phyloP scores from a whole-genome alignment of 768 basidiomycete genomes.

The Podaxis sp. region DNA sequence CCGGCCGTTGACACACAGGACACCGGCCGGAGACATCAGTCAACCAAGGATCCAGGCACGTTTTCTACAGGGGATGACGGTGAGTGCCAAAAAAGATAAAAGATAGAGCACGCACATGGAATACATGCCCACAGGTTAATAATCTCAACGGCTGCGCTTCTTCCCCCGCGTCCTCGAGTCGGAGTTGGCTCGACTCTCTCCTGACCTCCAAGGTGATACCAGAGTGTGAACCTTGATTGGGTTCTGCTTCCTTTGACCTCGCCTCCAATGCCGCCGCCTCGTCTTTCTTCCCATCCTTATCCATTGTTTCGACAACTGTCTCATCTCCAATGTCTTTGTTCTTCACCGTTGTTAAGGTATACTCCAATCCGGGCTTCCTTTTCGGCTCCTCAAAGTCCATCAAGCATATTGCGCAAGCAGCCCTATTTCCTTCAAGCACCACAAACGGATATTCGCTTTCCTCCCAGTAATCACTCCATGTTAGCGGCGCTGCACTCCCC shows the following conservation, averaged over 20 bases:
- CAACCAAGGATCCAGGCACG: conserved; percentile 88
- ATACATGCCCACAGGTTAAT: conserved; percentile 80
- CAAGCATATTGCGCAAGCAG: conserved; percentile 80
- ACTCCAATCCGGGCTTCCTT: conserved; percentile 17
- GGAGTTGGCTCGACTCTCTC: conserved; percentile 30
- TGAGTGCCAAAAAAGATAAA: neutral
- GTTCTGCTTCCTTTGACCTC: neutral
- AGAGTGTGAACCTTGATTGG: neutral
- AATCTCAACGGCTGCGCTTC: conserved; percentile 75
- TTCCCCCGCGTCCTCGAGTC: conserved; percentile 64
- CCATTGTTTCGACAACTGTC: neutral
- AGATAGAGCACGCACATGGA: conserved; percentile 60
- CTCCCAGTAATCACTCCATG: conserved; percentile 82
- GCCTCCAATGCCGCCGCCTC: neutral
- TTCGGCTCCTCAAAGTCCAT: conserved; percentile 80
- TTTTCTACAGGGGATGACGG: conserved; percentile 47
- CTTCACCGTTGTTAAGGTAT: neutral
- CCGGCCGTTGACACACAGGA: conserved; percentile 79
- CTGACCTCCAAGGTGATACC: conserved; percentile 2
- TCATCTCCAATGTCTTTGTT: neutral
- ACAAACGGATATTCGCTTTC: conserved; percentile 77
- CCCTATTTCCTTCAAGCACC: conserved; percentile 75
- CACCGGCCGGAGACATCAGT: conserved; percentile 82
- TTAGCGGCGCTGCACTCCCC: conserved; percentile 28
- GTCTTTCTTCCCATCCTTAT: neutral